phyloP scores from a whole-genome alignment of 192 early-diverging fungal genomes.

The Diversispora epigaea region DNA sequence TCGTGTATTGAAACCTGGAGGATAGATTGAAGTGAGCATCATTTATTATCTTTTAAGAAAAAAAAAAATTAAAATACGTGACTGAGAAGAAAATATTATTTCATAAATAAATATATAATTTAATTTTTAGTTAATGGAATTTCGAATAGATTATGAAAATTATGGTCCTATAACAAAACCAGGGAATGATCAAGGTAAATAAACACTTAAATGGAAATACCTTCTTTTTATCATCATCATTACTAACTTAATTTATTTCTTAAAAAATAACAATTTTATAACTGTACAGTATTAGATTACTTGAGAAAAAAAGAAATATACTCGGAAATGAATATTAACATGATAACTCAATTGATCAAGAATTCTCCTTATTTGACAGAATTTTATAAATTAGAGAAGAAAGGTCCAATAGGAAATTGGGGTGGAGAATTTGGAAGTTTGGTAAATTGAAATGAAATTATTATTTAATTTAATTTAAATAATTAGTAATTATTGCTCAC shows the following conservation, averaged over 20 bases:
- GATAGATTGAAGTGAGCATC: not conserved
- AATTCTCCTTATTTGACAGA: not conserved
- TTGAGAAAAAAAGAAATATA: not conserved
- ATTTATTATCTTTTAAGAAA: too few relatives aligned
- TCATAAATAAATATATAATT: too few relatives aligned
- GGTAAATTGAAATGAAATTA: not conserved
- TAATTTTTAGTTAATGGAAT: too few relatives aligned
- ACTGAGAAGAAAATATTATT: too few relatives aligned
- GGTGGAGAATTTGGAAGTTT: not conserved
- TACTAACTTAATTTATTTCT: too few relatives aligned
- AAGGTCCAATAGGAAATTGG: not conserved
- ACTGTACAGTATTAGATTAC: not conserved
- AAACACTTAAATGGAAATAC: not conserved
- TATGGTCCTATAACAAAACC: not conserved
- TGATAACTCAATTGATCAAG: not conserved
- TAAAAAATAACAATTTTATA: not conserved
- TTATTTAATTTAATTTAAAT: not conserved
- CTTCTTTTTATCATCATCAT: too few relatives aligned
- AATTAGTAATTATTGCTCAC: not conserved
- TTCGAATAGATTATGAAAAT: not conserved
- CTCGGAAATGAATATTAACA: not conserved
- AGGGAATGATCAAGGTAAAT: not conserved
- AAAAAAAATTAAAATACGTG: too few relatives aligned
- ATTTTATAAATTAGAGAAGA: not conserved
- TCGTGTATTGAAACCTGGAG: not conserved